phyloP scores from a whole-genome alignment of 371 early-diverging fungal genomes.

The Lichtheimia corymbifera region DNA sequence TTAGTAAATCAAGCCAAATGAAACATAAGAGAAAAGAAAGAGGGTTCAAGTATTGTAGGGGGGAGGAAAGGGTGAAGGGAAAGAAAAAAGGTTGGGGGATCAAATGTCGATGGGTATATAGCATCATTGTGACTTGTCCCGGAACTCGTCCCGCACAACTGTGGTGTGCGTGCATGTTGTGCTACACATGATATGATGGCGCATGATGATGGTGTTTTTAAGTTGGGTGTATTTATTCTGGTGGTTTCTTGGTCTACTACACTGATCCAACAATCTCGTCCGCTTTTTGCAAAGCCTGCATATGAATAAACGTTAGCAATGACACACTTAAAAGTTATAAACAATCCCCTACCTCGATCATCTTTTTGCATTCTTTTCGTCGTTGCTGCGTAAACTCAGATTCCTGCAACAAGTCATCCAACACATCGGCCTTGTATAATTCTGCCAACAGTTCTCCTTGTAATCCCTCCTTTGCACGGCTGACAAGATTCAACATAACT shows the following conservation, averaged over 20 bases:
- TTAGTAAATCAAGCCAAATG: neutral
- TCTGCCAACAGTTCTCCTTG: conserved; percentile 96
- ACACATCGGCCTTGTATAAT: conserved; percentile 93
- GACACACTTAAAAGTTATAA: neutral
- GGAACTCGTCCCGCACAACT: too few species aligned
- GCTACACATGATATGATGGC: too few species aligned
- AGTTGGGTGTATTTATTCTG: neutral
- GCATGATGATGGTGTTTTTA: too few species aligned
- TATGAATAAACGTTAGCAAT: neutral
- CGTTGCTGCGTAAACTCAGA: conserved; percentile 89
- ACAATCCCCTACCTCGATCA: conserved; percentile 83
- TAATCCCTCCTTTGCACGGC: conserved; percentile 87
- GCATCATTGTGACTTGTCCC: too few species aligned
- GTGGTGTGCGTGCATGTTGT: too few species aligned
- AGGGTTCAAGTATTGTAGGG: too few species aligned
- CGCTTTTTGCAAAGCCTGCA: conserved; percentile 84
- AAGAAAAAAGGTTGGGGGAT: neutral
- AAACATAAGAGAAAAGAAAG: conserved; percentile 1
- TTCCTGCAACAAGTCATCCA: conserved; percentile 94
- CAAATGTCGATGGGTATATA: too few species aligned
- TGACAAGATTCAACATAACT: conserved; percentile 97
- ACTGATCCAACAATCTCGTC: conserved; percentile 84
- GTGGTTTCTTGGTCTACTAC: conserved; percentile 20
- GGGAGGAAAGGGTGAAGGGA: neutral
- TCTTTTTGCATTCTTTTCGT: conserved; percentile 95